A percentile compares a stretch with the other conserved stretches of the same genome.
These are phyloP conservation scores for Cyclotella sp. DNA, from an alignment of 108 stramenopile genomes.

Conservation along the genomic window DNA sequence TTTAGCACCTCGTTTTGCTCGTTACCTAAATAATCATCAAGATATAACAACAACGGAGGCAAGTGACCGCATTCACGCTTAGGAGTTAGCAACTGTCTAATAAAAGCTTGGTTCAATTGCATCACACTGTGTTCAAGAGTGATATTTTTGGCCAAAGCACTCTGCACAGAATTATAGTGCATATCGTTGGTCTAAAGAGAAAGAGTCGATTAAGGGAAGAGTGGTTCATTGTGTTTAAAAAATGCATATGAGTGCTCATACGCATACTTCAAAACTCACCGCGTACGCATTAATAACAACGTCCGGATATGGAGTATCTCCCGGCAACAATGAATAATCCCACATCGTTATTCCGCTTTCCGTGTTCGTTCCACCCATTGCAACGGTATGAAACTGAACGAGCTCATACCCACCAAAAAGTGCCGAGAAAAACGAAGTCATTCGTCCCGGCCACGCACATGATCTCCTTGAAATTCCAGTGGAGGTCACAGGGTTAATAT, in stretches of 20 bases:
- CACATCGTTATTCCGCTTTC: conserved; percentile 69
- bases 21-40: conserved; percentile 87
- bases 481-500: conserved; percentile 55
- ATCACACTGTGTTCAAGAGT: conserved; percentile 70
- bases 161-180: conserved; percentile 68
- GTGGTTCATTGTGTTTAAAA: background rate
- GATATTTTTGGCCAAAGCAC: conserved; percentile 46
- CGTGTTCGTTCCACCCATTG: conserved; percentile 84
- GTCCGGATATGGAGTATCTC: conserved; percentile 71
- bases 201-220: background rate
- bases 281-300: conserved; percentile 82
- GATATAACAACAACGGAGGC: conserved; percentile 70
- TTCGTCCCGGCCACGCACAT: conserved; percentile 72
- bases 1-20: conserved; percentile 69
- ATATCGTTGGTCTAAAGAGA: conserved; percentile 71
- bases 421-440: conserved; percentile 36
- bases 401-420: conserved; percentile 39
- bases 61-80: conserved; percentile 32
- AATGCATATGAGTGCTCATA: background rate
- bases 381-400: conserved; percentile 62
- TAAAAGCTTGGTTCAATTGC: conserved; percentile 70
- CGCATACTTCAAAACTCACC: background rate
- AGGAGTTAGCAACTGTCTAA: conserved; percentile 58
- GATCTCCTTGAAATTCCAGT: conserved; percentile 52
- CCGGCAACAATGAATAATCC: conserved; percentile 76